Base-by-base conservation (phyloP, 2,329 filamentous ascomycete genomes). In the Coniosporium tulheliwenetii region DNA sequence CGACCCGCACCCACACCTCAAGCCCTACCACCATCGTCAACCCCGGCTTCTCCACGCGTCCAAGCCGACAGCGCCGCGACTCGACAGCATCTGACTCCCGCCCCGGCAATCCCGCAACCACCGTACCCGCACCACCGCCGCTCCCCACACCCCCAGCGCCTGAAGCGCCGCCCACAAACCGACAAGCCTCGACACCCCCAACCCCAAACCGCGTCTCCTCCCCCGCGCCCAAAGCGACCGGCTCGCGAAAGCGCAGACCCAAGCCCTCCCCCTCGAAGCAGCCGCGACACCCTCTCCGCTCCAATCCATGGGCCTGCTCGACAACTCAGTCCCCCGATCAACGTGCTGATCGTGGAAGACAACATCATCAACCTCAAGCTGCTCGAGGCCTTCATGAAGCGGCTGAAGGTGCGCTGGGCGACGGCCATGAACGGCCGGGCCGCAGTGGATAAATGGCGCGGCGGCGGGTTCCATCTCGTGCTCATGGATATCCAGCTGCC, bases 401-500 rank as follows among this genome's bases (percentile, higher is more conserved):
- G 86, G 38, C 70, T 98, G 39, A 95, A 94, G 55, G 91, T 98
- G 5, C 77, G 91, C 30, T 96, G 89, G 86, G 82, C 91, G 60
- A 93, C 85, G n/a, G 91, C 91, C 32, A 85, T 93, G 71, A 94
- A 96, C 57, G 91, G 91, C 16, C 77, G 80, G 47, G 89, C 95
- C 48, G 91, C 91, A 2, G 86, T 96, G 26, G 80, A 75, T 45
- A 95, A 94, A 62, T 98, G 91, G 89, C 79, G 84, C 41, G 72
- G 73, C 4, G 91, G 91, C 31, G 91, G 91, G 1, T 96, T 94
- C 55, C 91, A 98, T 63, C 65, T 98, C 47, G 91, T 98, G 12
- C 67, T 98, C 41, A 98, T 98, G 91, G 91, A 98, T 58, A 96
- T 98, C 49, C 91, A 96, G 57, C 70, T 98, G 43, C 91, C 91